Conservation (phyloP, 2,329 filamentous ascomycete genomes). For the Drechslera avenae region DNA sequence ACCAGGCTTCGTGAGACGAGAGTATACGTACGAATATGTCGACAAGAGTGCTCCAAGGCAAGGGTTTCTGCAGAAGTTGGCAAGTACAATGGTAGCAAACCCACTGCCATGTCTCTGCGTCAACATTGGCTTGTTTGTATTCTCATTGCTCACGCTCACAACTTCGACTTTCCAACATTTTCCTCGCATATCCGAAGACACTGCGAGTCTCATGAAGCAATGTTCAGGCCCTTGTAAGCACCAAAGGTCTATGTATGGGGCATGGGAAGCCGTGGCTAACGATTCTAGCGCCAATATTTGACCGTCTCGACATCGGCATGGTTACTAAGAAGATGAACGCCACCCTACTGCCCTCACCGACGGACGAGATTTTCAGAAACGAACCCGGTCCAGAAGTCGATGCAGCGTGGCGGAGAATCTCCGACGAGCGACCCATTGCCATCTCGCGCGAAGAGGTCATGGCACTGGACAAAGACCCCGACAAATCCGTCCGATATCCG, state of each 20-base stretch:
- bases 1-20: background rate
- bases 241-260: background rate
- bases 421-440: slow-evolving; percentile 11
- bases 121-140: background rate
- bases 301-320: slow-evolving; percentile 9
- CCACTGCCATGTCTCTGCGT: background rate
- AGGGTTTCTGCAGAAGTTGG: background rate
- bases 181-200: background rate
- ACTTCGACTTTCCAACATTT: background rate
- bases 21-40: background rate
- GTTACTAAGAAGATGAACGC: slow-evolving; percentile 7
- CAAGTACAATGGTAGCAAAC: background rate
- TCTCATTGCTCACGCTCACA: background rate
- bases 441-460: slow-evolving; percentile 8
- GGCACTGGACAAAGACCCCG: slow-evolving; percentile 13
- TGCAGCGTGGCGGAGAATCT: slow-evolving; percentile 9
- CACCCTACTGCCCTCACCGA: slow-evolving; percentile 9
- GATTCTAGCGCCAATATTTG: slow-evolving; percentile 10
- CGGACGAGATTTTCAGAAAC: slow-evolving; percentile 1
- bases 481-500: slow-evolving; percentile 7
- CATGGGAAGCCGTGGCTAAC: background rate
- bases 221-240: background rate
- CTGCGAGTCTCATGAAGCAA: background rate
- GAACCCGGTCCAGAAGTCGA: slow-evolving; percentile 6
- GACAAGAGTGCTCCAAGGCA: background rate